Conservation (phyloP, 2,329 filamentous ascomycete genomes). For the Ploettnerulaceae sp. region DNA sequence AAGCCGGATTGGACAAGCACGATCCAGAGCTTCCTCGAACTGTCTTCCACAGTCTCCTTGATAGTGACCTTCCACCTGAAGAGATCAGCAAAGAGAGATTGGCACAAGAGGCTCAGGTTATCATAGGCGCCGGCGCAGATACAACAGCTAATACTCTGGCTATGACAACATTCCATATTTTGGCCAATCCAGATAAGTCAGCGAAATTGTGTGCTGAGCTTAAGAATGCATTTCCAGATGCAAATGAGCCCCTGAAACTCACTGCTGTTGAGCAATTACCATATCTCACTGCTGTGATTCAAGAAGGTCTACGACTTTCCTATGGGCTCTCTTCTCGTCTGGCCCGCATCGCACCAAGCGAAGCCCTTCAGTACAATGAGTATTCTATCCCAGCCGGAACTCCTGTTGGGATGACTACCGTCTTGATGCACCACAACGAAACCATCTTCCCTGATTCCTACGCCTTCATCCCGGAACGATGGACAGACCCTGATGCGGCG, state of each 20-base stretch:
- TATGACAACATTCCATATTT: conserved; percentile 36
- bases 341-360: conserved; percentile 28
- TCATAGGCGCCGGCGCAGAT: conserved; percentile 21
- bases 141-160: conserved; percentile 36
- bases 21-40: conserved; percentile 20
- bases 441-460: conserved; percentile 37
- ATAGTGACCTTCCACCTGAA: conserved; percentile 33
- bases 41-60: conserved; percentile 28
- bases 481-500: conserved; percentile 35
- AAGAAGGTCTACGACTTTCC: conserved; percentile 34
- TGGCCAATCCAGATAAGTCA: conserved; percentile 32
- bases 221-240: conserved; percentile 13
- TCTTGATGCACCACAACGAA: conserved; percentile 39
- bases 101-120: conserved; percentile 7
- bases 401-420: conserved; percentile 38
- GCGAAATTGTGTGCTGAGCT: conserved; percentile 36
- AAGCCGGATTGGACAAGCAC: conserved; percentile 4
- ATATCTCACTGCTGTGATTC: conserved; percentile 34
- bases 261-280: conserved; percentile 27
- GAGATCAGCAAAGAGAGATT: conserved; percentile 8
- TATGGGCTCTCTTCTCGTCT: conserved; percentile 32
- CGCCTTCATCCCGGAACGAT: conserved; percentile 39
- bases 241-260: conserved; percentile 2
- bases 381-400: conserved; percentile 29
- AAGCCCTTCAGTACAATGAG: conserved; percentile 18